A percentile compares a stretch with the other conserved stretches of the same genome.
These are phyloP conservation scores for Pleurotus tuoliensis DNA, from an alignment of 768 basidiomycete genomes.

Conservation along the genomic window DNA sequence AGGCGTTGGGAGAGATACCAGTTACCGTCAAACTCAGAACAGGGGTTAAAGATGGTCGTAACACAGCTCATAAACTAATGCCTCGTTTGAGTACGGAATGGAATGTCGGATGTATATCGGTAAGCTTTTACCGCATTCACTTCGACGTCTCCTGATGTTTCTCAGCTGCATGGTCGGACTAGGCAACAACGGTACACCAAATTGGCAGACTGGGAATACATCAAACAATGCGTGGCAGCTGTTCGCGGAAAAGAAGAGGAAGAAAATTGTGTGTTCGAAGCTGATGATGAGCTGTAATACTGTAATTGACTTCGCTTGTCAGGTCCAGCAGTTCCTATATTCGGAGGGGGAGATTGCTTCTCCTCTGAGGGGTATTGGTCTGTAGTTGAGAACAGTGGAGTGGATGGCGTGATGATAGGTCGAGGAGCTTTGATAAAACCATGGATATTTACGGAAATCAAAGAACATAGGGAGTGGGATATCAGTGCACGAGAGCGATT, in stretches of 20 bases:
- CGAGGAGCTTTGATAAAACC: conserved; percentile 95
- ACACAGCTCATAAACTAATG: conserved; percentile 89
- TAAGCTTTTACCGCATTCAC: conserved; percentile 11
- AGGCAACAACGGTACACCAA: conserved; percentile 93
- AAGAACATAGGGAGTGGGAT: conserved; percentile 91
- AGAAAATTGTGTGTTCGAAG: conserved; percentile 57
- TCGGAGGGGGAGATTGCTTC: conserved; percentile 95
- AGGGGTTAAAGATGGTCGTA: conserved; percentile 85
- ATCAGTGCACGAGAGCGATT: conserved; percentile 83
- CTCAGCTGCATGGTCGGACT: conserved; percentile 91
- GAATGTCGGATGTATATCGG: conserved; percentile 41
- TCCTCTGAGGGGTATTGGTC: conserved; percentile 82
- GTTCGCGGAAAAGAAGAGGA: conserved; percentile 70
- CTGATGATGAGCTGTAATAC: neutral
- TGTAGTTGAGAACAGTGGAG: conserved; percentile 71
- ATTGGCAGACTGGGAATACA: conserved; percentile 93
- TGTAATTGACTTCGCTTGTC: conserved; percentile 36
- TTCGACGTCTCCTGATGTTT: conserved; percentile 1
- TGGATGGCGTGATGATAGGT: conserved; percentile 95
- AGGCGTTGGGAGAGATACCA: conserved; percentile 85
- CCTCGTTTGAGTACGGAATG: conserved; percentile 62
- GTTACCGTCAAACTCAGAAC: conserved; percentile 90
- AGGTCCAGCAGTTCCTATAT: conserved; percentile 78
- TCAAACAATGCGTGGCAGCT: conserved; percentile 79
- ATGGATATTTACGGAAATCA: conserved; percentile 94